These are phyloP conservation scores for Colletotrichum tropicicola DNA, from an alignment of 2,329 filamentous ascomycete species.

Conservation along the genomic window DNA sequence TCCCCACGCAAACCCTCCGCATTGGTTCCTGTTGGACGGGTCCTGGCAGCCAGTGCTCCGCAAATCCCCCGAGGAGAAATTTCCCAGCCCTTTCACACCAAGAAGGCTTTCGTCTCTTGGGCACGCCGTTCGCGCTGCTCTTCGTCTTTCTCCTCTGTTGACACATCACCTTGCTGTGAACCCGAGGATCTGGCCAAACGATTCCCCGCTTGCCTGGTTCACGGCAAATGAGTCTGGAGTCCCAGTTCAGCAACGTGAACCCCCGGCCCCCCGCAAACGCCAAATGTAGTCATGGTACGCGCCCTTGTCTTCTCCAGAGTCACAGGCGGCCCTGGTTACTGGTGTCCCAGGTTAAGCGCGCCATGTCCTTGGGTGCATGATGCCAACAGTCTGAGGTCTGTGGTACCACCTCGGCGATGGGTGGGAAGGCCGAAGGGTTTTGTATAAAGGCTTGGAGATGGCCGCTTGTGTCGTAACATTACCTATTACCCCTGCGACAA, in stretches of 20 bases:
- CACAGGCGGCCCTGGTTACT: background rate
- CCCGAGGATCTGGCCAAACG: background rate
- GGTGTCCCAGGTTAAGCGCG: background rate
- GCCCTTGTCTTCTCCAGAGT: slow-evolving; percentile 2
- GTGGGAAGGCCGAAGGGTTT: background rate
- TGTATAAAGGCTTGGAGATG: background rate
- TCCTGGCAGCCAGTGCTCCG: background rate
- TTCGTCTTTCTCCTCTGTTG: background rate
- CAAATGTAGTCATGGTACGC: background rate
- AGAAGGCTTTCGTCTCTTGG: background rate
- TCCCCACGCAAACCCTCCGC: background rate
- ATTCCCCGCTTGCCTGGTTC: background rate
- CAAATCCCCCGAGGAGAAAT: slow-evolving; percentile 5
- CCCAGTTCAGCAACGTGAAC: background rate
- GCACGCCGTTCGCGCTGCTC: no score
- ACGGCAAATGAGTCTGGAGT: background rate
- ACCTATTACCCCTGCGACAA: background rate
- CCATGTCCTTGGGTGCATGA: background rate
- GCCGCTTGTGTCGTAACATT: background rate
- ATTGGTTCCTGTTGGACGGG: background rate
- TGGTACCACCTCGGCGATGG: background rate
- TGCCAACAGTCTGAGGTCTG: background rate
- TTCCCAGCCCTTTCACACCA: background rate
- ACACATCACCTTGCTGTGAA: background rate
- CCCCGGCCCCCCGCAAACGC: background rate